Evolutionary conservation across 148 eudicot genomes (phyloP).

Genomic region (Pouteria glomerata): DNA sequence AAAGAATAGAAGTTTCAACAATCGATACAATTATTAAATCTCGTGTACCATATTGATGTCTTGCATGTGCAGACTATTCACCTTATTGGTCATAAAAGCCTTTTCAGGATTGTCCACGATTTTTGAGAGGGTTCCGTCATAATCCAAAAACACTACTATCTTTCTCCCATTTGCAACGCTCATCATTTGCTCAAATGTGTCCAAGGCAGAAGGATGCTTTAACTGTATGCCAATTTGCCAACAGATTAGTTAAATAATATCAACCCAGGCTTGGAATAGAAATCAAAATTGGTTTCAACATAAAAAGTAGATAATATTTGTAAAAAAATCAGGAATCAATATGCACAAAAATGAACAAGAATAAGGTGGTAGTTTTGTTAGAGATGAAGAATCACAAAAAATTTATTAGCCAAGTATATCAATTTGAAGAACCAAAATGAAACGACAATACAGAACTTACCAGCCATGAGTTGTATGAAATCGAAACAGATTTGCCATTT

Average conservation of each 20-base stretch:
- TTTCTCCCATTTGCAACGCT: conserved; percentile 29
- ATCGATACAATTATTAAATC: background rate
- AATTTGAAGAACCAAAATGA: background rate
- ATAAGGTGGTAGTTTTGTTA: background rate
- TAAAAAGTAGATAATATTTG: background rate
- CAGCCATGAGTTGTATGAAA: conserved; percentile 22
- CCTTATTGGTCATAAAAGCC: conserved; percentile 51
- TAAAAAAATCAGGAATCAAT: too few relatives aligned
- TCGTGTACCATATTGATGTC: background rate
- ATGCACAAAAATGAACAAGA: background rate
- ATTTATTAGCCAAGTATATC: background rate
- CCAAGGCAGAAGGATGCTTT: conserved; percentile 52
- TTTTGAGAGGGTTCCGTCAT: conserved; percentile 55
- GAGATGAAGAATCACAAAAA: background rate
- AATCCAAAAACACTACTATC: conserved; percentile 45
- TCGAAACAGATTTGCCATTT: conserved; percentile 2
- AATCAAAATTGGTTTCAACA: background rate
- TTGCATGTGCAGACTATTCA: conserved; percentile 4
- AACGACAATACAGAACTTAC: conserved; percentile 4
- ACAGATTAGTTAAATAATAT: background rate
- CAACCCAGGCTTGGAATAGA: background rate
- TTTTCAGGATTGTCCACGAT: conserved; percentile 49
- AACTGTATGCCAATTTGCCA: conserved; percentile 19
- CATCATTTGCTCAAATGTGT: conserved; percentile 32
- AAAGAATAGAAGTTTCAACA: too few relatives aligned